Percentiles rank a stretch among this genome's conserved stretches.
These are phyloP conservation scores for Dothiorella sarmentorum DNA, from an alignment of 2,329 filamentous ascomycete species.

Conservation along the genomic window DNA sequence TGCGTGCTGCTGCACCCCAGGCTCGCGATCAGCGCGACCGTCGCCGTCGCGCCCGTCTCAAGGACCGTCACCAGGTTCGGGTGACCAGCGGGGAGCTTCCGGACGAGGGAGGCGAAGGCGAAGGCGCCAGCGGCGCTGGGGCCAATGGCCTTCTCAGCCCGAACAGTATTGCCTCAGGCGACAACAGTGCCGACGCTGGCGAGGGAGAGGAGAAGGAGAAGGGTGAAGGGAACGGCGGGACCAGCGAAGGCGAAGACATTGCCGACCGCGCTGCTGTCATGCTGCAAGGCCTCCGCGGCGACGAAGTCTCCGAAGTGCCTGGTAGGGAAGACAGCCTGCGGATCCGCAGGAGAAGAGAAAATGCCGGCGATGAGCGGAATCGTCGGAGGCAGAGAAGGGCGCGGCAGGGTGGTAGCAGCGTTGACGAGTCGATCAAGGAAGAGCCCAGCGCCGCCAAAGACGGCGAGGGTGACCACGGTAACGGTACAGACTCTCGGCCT, in stretches of 20 bases:
- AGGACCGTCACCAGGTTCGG: slow-evolving; percentile 86
- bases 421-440: slow-evolving; percentile 13
- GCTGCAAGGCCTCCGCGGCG: slow-evolving; percentile 75
- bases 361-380: slow-evolving; percentile 73
- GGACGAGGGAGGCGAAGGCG: slow-evolving; percentile 52
- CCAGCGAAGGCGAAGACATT: slow-evolving; percentile 55
- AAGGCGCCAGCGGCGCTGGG: slow-evolving; percentile 28
- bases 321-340: slow-evolving; percentile 39
- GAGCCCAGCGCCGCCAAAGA: not conserved
- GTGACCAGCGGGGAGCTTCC: slow-evolving; percentile 76
- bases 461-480: slow-evolving; percentile 2
- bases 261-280: slow-evolving; percentile 80
- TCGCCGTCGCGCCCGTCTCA: slow-evolving; percentile 78
- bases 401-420: slow-evolving; percentile 8
- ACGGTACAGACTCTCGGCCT: slow-evolving; percentile 9
- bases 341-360: slow-evolving; percentile 66
- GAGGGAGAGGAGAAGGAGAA: slow-evolving; percentile 22
- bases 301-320: slow-evolving; percentile 47
- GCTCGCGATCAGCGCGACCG: slow-evolving; percentile 85
- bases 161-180: slow-evolving; percentile 27
- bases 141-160: slow-evolving; percentile 50
- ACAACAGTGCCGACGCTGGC: slow-evolving; percentile 25
- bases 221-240: slow-evolving; percentile 18
- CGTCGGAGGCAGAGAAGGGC: slow-evolving; percentile 59
- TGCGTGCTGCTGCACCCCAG: slow-evolving; percentile 88